Percentiles rank a stretch among this genome's conserved stretches.
Evolutionary conservation across 352 stramenopile species (phyloP).

Genomic region (Phytophthora sansomeana): DNA sequence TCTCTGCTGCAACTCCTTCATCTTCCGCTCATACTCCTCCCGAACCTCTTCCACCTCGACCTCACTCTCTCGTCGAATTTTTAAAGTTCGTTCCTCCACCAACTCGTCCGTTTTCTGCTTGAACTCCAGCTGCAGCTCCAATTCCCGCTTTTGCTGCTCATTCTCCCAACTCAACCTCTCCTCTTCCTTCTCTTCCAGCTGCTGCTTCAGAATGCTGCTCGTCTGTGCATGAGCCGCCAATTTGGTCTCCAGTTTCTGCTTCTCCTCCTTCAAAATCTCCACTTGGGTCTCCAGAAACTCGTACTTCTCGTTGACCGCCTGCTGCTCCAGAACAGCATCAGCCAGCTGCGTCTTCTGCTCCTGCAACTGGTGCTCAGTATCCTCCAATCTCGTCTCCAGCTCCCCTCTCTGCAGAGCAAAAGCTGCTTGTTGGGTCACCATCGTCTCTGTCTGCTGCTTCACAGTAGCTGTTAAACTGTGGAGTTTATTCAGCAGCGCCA

Average conservation of each 20-base stretch:
- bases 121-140: slow-evolving; percentile 11
- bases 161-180: slow-evolving; percentile 3
- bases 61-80: slow-evolving; percentile 5
- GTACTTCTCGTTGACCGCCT: slow-evolving; percentile 31
- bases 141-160: slow-evolving; percentile 11
- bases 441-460: slow-evolving; percentile 34
- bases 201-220: slow-evolving; percentile 36
- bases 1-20: slow-evolving; percentile 21
- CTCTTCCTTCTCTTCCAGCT: slow-evolving; percentile 38
- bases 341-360: slow-evolving; percentile 12
- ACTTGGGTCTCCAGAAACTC: slow-evolving; percentile 37
- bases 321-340: slow-evolving; percentile 29
- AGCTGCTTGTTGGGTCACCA: slow-evolving; percentile 21
- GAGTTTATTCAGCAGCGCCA: slow-evolving; percentile 31
- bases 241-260: slow-evolving; percentile 13
- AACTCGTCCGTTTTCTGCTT: slow-evolving; percentile 12
- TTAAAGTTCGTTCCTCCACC: slow-evolving; percentile 7
- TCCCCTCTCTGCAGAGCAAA: slow-evolving; percentile 33
- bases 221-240: slow-evolving; percentile 35
- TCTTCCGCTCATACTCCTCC: slow-evolving; percentile 10
- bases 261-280: slow-evolving; percentile 31
- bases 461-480: slow-evolving; percentile 31
- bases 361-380: slow-evolving; percentile 22
- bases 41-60: slow-evolving; percentile 1
- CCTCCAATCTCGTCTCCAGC: slow-evolving; percentile 33